A percentile compares a stretch with the other conserved stretches of the same genome.
Conservation (phyloP, 768 basidiomycete species). For the Mycena venus region DNA sequence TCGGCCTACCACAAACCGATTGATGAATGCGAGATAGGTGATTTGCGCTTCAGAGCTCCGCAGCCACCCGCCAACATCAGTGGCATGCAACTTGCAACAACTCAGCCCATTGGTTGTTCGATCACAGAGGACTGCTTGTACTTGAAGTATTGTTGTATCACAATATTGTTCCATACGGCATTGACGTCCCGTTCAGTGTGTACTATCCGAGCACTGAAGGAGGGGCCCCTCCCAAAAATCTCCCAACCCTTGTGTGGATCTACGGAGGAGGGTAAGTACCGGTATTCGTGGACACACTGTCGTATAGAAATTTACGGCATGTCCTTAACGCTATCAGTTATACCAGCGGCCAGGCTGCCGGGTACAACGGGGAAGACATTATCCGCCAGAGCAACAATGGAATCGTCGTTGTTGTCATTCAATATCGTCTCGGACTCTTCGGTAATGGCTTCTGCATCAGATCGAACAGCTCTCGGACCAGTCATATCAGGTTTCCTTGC, state of each 20-base stretch:
- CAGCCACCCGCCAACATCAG: constrained; percentile 41
- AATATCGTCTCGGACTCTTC: constrained; percentile 59
- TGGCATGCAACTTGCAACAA: constrained; percentile 48
- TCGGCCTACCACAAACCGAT: constrained; percentile 1
- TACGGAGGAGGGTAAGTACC: constrained; percentile 57
- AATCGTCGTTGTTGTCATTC: no score
- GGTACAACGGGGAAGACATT: constrained; percentile 57
- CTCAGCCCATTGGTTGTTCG: constrained; percentile 34
- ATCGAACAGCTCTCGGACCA: neutral
- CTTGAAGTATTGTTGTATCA: neutral
- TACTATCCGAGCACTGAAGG: constrained; percentile 47
- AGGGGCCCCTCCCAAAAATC: constrained; percentile 33
- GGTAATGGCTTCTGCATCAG: neutral
- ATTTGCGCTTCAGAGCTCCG: constrained; percentile 51
- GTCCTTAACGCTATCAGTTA: no score
- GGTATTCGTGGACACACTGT: constrained; percentile 23
- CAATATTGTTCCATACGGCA: neutral
- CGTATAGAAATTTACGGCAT: no score
- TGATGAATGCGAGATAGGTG: constrained; percentile 44
- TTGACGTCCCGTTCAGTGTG: constrained; percentile 41
- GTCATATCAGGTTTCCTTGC: constrained; percentile 43
- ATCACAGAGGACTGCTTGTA: constrained; percentile 57
- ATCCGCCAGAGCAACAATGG: constrained; percentile 50
- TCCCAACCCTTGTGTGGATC: constrained; percentile 61
- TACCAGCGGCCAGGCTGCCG: no score